Evolutionary conservation across 2,329 filamentous ascomycete species (phyloP).

Genomic region (Fusarium tricinctum): DNA sequence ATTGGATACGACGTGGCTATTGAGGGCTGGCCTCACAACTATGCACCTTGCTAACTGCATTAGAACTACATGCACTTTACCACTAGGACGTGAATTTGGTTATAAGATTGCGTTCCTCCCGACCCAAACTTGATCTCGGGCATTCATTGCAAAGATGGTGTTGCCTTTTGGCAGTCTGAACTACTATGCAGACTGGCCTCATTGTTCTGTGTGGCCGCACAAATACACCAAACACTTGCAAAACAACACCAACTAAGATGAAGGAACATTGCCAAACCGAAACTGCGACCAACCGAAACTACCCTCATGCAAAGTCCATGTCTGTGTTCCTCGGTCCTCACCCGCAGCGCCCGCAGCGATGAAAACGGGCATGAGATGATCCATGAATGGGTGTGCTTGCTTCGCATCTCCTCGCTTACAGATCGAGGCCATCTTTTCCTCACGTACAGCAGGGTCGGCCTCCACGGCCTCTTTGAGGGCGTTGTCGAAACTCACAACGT

Average conservation of each 20-base stretch:
- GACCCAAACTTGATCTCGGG: background rate
- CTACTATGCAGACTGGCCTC: background rate
- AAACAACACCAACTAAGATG: constrained; percentile 10
- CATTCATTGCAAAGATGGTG: background rate
- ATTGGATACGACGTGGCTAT: constrained; percentile 32
- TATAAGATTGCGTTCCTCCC: background rate
- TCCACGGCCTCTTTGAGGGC: constrained; percentile 76
- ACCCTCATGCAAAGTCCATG: constrained; percentile 62
- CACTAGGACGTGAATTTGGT: background rate
- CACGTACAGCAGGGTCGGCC: constrained; percentile 55
- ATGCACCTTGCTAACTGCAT: constrained; percentile 9
- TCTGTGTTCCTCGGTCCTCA: constrained; percentile 58
- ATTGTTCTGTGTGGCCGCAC: background rate
- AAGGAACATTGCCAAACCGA: constrained; percentile 58
- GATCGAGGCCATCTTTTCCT: constrained; percentile 57
- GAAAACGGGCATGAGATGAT: constrained; percentile 65
- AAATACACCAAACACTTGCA: constrained; percentile 12
- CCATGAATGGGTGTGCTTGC: constrained; percentile 64
- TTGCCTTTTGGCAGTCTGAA: background rate
- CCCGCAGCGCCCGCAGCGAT: constrained; percentile 63
- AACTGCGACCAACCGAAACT: constrained; percentile 64
- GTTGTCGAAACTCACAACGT: constrained; percentile 74
- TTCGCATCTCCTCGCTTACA: constrained; percentile 60
- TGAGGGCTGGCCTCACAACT: constrained; percentile 21
- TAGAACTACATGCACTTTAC: constrained; percentile 1